phyloP scores from a whole-genome alignment of 768 basidiomycete species.

The Russula compacta region DNA sequence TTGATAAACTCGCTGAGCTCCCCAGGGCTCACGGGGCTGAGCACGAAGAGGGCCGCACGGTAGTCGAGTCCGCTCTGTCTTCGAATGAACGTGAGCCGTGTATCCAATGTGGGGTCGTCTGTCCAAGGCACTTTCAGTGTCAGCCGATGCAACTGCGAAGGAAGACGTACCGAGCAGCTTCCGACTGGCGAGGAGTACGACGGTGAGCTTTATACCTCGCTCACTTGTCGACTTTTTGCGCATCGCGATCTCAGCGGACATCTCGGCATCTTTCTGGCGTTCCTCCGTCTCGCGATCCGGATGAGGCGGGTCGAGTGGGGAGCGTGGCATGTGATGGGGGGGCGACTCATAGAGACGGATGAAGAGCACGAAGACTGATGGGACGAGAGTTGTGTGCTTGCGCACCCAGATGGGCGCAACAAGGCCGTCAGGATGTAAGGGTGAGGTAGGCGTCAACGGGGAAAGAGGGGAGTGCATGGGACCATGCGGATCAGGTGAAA shows the following conservation, averaged over 20 bases:
- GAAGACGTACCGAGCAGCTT: slow-evolving; percentile 64
- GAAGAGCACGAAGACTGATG: slow-evolving; percentile 91
- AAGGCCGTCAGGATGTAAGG: slow-evolving; percentile 88
- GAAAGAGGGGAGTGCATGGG: slow-evolving; percentile 83
- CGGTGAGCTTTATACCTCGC: slow-evolving; percentile 87
- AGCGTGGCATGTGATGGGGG: slow-evolving; percentile 31
- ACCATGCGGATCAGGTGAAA: slow-evolving; percentile 47
- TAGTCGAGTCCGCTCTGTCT: slow-evolving; percentile 85
- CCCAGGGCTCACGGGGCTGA: slow-evolving; percentile 80
- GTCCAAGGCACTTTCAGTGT: not conserved
- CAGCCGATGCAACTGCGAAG: not conserved
- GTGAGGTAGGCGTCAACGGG: slow-evolving; percentile 80
- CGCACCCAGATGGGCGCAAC: slow-evolving; percentile 98
- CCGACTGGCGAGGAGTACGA: slow-evolving; percentile 85
- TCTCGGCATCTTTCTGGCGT: slow-evolving; percentile 58
- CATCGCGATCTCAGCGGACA: slow-evolving; percentile 70
- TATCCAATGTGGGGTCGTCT: slow-evolving; percentile 84
- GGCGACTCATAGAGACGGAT: slow-evolving; percentile 69
- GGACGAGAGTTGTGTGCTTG: slow-evolving; percentile 87
- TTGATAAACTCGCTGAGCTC: slow-evolving; percentile 86
- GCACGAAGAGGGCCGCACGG: slow-evolving; percentile 85
- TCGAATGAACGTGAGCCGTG: slow-evolving; percentile 77
- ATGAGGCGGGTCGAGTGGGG: slow-evolving; percentile 48
- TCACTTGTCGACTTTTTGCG: slow-evolving; percentile 76
- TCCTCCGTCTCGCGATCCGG: slow-evolving; percentile 56